Conservation (phyloP, 2,329 filamentous ascomycete genomes). For the Fusarium annulatum region DNA sequence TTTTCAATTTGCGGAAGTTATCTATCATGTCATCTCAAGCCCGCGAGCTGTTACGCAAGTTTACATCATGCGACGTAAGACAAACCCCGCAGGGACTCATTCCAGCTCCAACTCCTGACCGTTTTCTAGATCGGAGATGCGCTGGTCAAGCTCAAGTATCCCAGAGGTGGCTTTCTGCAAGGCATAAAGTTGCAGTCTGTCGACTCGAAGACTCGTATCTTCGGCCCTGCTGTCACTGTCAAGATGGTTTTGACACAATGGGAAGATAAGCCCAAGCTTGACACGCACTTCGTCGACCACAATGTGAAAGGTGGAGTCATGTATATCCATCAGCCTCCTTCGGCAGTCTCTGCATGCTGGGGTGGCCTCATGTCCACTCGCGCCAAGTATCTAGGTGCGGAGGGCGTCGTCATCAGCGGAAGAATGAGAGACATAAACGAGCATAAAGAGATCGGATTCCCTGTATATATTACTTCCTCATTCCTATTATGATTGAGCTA, state of each 20-base stretch:
- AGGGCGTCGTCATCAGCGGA: conserved; percentile 45
- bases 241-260: conserved; percentile 34
- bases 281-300: conserved; percentile 46
- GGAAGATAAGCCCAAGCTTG: conserved; percentile 21
- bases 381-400: conserved; percentile 42
- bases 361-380: conserved; percentile 47
- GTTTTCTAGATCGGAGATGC: conserved; percentile 35
- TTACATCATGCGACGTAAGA: neutral
- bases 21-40: neutral
- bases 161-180: conserved; percentile 42
- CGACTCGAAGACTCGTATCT: conserved; percentile 24
- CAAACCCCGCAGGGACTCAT: neutral
- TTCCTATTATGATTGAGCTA: neutral
- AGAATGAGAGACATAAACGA: conserved; percentile 46
- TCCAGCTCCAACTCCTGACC: neutral
- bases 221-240: conserved; percentile 46
- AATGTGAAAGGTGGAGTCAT: conserved; percentile 41
- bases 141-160: conserved; percentile 46
- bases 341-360: conserved; percentile 44
- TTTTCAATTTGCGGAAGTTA: neutral
- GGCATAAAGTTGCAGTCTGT: conserved; percentile 43
- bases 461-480: neutral
- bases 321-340: conserved; percentile 47
- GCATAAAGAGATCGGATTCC: conserved; percentile 39
- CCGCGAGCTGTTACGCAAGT: neutral